Percentiles rank a stretch among this genome's conserved stretches.
Evolutionary conservation across 306 rosid genomes (phyloP).

Genomic region (Cicer chorassanicum): DNA sequence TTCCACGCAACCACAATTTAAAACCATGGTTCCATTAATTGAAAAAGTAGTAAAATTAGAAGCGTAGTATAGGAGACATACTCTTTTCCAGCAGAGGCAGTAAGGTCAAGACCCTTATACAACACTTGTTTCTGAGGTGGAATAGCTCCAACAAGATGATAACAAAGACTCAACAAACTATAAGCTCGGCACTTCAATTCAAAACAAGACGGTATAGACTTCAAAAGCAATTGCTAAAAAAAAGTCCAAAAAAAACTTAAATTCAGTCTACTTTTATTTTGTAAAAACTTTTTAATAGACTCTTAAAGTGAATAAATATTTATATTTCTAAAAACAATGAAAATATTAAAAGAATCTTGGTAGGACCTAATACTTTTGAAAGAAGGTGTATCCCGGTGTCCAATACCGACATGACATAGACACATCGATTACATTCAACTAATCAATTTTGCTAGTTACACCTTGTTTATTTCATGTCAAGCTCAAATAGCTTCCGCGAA

Average conservation of each 20-base stretch:
- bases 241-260: neutral
- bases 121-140: slow-evolving; percentile 82
- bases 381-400: too few relatives aligned
- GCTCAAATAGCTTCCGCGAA: too few relatives aligned
- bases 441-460: too few relatives aligned
- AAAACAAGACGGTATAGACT: slow-evolving; percentile 84
- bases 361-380: too few relatives aligned
- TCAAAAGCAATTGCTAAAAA: slow-evolving; percentile 72
- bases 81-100: slow-evolving; percentile 67
- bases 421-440: too few relatives aligned
- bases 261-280: too few relatives aligned
- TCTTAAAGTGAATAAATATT: too few relatives aligned
- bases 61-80: slow-evolving; percentile 40
- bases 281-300: too few relatives aligned
- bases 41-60: neutral
- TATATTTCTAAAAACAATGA: too few relatives aligned
- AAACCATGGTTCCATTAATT: neutral
- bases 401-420: too few relatives aligned
- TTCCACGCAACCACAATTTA: neutral
- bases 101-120: slow-evolving; percentile 79
- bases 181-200: slow-evolving; percentile 88
- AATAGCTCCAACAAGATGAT: slow-evolving; percentile 90
- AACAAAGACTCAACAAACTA: slow-evolving; percentile 88
- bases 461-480: too few relatives aligned
- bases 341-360: too few relatives aligned